These are phyloP conservation scores for Naematelia encephala DNA, from an alignment of 768 basidiomycete species.

Conservation along the genomic window DNA sequence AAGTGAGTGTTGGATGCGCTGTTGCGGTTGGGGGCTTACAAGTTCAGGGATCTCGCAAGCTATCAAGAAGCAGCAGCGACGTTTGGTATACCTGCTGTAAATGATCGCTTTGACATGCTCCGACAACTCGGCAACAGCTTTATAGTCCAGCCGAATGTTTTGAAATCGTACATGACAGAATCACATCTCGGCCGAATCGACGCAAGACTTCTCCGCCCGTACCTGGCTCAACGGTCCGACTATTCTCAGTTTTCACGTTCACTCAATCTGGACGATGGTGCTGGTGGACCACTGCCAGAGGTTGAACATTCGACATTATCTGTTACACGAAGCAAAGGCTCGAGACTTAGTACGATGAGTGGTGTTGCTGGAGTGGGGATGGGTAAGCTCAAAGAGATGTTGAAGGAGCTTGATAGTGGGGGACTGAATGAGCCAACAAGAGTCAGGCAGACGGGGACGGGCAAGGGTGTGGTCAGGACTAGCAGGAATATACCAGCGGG, in stretches of 20 bases:
- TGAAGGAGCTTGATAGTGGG: conserved; percentile 45
- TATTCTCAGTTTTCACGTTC: conserved; percentile 66
- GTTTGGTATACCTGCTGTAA: conserved; percentile 77
- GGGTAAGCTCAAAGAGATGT: conserved; percentile 43
- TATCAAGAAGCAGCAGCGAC: conserved; percentile 85
- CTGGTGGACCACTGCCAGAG: neutral
- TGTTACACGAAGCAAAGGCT: conserved; percentile 9
- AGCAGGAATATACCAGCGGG: neutral
- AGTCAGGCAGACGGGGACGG: neutral
- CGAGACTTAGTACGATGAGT: conserved; percentile 32
- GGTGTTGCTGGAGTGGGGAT: conserved; percentile 47
- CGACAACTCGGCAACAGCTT: conserved; percentile 96
- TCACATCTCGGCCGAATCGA: conserved; percentile 91
- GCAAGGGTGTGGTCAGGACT: neutral
- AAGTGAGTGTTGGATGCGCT: conserved; percentile 62
- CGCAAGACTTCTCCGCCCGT: conserved; percentile 76
- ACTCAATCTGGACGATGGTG: conserved; percentile 40
- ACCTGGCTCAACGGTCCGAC: conserved; percentile 83
- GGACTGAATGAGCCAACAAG: neutral
- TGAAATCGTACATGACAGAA: conserved; percentile 92
- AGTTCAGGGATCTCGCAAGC: conserved; percentile 81
- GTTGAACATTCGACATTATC: conserved; percentile 5
- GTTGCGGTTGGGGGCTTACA: neutral
- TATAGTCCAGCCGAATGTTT: conserved; percentile 89
- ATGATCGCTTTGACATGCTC: conserved; percentile 96